Conservation (phyloP, 176 grass and related monocot species). For the Sorghum bicolor region DNA sequence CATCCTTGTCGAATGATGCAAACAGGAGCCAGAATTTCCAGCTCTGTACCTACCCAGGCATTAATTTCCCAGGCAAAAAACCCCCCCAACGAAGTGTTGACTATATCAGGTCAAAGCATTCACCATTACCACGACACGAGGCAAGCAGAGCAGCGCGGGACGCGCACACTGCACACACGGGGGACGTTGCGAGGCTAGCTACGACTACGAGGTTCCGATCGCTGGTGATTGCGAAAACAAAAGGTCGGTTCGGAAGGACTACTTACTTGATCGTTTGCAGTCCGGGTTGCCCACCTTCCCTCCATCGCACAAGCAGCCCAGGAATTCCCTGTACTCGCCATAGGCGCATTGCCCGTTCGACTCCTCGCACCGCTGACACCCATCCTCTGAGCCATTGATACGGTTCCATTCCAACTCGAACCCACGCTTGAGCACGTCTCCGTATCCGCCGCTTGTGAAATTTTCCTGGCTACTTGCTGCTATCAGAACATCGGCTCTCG, state of each 20-base stretch:
- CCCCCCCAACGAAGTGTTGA: background rate
- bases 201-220: background rate
- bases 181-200: background rate
- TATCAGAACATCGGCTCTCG: fast-evolving
- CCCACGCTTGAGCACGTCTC: background rate
- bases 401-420: conserved; percentile 34
- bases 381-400: fast-evolving
- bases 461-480: fast-evolving
- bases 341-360: background rate
- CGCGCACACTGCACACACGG: no score
- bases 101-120: background rate
- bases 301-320: conserved; percentile 35
- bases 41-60: background rate
- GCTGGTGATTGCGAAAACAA: background rate
- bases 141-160: background rate
- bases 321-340: background rate
- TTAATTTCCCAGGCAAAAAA: background rate
- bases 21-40: background rate
- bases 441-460: background rate
- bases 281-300: background rate
- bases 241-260: background rate
- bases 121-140: background rate
- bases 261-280: background rate
- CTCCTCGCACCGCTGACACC: fast-evolving
- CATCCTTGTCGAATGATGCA: background rate